Evolutionary conservation across 2,329 filamentous ascomycete genomes (phyloP).

Genomic region (Elsinoe ampelina): DNA sequence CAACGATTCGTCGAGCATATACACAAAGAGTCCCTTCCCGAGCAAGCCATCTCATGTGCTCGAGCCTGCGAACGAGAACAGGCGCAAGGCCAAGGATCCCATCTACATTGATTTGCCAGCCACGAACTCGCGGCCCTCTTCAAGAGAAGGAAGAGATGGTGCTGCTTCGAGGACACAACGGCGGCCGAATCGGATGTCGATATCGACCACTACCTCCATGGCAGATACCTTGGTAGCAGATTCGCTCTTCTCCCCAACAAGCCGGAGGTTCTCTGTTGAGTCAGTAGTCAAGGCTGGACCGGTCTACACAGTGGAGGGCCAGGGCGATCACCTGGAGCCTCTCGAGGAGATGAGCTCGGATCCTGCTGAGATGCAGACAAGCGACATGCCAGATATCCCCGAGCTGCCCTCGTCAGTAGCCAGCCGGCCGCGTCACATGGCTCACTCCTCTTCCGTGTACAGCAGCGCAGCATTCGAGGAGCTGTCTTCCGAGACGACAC

Average conservation of each 20-base stretch:
- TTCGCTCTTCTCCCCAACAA: constrained; percentile 14
- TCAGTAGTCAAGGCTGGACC: constrained; percentile 1
- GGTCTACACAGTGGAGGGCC: constrained; percentile 1
- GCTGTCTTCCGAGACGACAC: not conserved
- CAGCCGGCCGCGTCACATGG: constrained; percentile 4
- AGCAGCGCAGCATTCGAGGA: constrained; percentile 3
- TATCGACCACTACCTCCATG: constrained; percentile 14
- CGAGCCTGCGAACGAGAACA: constrained; percentile 11
- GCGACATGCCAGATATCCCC: constrained; percentile 10
- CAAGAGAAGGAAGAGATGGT: constrained; percentile 7
- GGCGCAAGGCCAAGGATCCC: not conserved
- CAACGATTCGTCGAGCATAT: constrained; percentile 15
- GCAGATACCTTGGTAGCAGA: constrained; percentile 16
- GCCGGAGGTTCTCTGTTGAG: constrained; percentile 15
- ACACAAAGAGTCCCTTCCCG: constrained; percentile 17
- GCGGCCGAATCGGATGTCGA: constrained; percentile 10
- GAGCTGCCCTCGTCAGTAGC: constrained; percentile 10
- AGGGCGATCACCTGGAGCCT: constrained; percentile 13
- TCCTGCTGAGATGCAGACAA: not conserved
- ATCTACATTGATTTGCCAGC: constrained; percentile 23
- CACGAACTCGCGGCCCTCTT: constrained; percentile 19
- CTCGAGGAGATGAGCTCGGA: constrained; percentile 14
- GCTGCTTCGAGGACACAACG: constrained; percentile 3
- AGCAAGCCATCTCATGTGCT: constrained; percentile 16
- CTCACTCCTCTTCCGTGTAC: constrained; percentile 11